phyloP scores from a whole-genome alignment of 768 basidiomycete genomes.

The Pleurotus pulmonarius region DNA sequence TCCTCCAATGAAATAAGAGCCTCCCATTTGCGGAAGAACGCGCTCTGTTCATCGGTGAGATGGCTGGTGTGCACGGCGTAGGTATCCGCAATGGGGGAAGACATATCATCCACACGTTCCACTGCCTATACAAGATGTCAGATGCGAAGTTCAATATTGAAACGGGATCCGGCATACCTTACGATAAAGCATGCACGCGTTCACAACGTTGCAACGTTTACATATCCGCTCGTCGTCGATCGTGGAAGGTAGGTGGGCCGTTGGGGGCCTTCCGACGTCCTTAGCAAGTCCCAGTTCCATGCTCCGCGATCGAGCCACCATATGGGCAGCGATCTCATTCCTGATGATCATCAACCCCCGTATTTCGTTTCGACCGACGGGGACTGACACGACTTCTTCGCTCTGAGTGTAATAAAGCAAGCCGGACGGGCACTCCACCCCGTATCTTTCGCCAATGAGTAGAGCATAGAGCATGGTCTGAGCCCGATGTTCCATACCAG shows the following conservation, averaged over 20 bases:
- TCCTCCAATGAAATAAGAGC: constrained; percentile 80
- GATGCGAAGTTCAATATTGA: neutral
- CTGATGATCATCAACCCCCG: constrained; percentile 76
- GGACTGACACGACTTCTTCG: constrained; percentile 82
- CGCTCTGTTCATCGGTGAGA: constrained; percentile 58
- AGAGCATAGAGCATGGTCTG: constrained; percentile 98
- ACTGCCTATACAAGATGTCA: constrained; percentile 47
- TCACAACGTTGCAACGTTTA: constrained; percentile 74
- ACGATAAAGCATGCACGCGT: constrained; percentile 93
- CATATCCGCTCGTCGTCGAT: constrained; percentile 82
- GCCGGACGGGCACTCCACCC: constrained; percentile 73
- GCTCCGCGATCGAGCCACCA: constrained; percentile 47
- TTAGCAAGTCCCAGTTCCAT: constrained; percentile 8
- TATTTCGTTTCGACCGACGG: constrained; percentile 77
- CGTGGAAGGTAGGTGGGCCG: constrained; percentile 78
- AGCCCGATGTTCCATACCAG: constrained; percentile 89
- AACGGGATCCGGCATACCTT: constrained; percentile 42
- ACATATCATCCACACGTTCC: constrained; percentile 53
- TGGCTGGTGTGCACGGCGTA: constrained; percentile 82
- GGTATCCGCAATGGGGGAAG: constrained; percentile 57
- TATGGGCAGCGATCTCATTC: constrained; percentile 81
- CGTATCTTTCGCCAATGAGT: constrained; percentile 88
- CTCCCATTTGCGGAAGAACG: constrained; percentile 94
- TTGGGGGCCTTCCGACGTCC: constrained; percentile 16
- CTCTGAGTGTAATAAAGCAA: constrained; percentile 93